Base-by-base conservation (phyloP, 2,329 filamentous ascomycete genomes). In the Fusarium pseudoanthophilum region DNA sequence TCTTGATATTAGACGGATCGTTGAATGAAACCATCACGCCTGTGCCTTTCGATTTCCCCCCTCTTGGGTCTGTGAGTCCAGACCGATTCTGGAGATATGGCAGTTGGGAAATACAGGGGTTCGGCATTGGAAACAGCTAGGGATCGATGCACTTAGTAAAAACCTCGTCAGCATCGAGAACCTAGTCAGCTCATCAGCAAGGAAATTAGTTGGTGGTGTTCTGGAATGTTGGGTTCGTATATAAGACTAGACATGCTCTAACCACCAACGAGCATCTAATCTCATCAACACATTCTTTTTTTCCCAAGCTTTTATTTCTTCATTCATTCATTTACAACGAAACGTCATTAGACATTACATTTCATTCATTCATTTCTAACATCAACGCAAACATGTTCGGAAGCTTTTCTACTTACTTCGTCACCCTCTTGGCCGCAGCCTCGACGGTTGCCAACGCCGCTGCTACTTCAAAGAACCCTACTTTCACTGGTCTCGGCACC, bases 251-350 rank as follows among this genome's bases (percentile, higher is more conserved):
- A 8, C 11, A 20, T 30, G 30, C 37, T 37, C 51, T 30, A 6
- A 11, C 24, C 37, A 58, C 11, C 11, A 45, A n/a, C 20, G 0
- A n/a, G 1, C 15, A 26, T 30, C 37, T 21, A 37, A 15, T 61
- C 51, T 61, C 59, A 58, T 34, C 32, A 61, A 4, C 39, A 67
- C 64, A 67, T 61, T 67, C 64, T 45, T 45, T 45, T 45, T 32
- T 67, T 52, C 34, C 39, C 45, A 24, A 46, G 16, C 20, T 28
- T 24, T 30, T n/a, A 48, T 32, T 40, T 59, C 39, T 57, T 48
- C 32, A 34, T 42, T 66, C 36, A n/a, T 32, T 52, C 28, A 24
- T 56, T 56, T 53, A n/a, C 42, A 16, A 11, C 7, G n/a, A 39
- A 28, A 26, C 18, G 21, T 15, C 39, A n/a, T n/a, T 36, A 8